Evolutionary conservation across 129 eudicot species (phyloP).

Genomic region (Helianthus tuberosus): DNA sequence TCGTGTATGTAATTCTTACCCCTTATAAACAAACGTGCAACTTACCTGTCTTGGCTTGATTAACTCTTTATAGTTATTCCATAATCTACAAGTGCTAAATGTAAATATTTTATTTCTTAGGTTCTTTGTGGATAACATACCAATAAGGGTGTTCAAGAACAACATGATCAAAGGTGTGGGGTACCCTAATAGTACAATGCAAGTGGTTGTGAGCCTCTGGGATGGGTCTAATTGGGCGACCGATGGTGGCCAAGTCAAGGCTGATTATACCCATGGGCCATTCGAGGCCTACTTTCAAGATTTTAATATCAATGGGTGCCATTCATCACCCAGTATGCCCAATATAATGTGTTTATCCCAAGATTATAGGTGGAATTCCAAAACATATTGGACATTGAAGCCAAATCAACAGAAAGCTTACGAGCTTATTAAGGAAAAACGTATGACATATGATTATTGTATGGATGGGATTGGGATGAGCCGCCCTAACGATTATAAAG

Average conservation of each 20-base stretch:
- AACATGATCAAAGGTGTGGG: conserved; percentile 42
- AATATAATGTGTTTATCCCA: conserved; percentile 32
- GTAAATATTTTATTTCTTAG: conserved; percentile 28
- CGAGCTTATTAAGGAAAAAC: conserved; percentile 31
- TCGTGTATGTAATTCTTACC: conserved; percentile 39
- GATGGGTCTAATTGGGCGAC: conserved; percentile 69
- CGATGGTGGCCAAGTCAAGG: conserved; percentile 54
- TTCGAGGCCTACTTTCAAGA: conserved; percentile 49
- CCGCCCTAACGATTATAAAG: conserved; percentile 53
- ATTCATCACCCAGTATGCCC: not conserved
- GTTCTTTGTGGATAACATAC: conserved; percentile 62
- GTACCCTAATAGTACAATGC: conserved; percentile 65
- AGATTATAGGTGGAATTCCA: conserved; percentile 57
- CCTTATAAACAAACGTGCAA: not conserved
- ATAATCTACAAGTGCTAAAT: not conserved
- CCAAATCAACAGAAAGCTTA: conserved; percentile 25
- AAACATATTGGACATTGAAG: conserved; percentile 36
- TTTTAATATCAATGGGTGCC: conserved; percentile 52
- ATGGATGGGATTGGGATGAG: conserved; percentile 33
- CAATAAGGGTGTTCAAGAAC: conserved; percentile 80
- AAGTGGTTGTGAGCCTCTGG: conserved; percentile 61
- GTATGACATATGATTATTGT: conserved; percentile 74
- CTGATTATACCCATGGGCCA: conserved; percentile 48
- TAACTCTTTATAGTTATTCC: not conserved
- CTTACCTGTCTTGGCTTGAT: not conserved